Evolutionary conservation across 345 rosid species (phyloP).

Genomic region (Sisymbrium irio): DNA sequence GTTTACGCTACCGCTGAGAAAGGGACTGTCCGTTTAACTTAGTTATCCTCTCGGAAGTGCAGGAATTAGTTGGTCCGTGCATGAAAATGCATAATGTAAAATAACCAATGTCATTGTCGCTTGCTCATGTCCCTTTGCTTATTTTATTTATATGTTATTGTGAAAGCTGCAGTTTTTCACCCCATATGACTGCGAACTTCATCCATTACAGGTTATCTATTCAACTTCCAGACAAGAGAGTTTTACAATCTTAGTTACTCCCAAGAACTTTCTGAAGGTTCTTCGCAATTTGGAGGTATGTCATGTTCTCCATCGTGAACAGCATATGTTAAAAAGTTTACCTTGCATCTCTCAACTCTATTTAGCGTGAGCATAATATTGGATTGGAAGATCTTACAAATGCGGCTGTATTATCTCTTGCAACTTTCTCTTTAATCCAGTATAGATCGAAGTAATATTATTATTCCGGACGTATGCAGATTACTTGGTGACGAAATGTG

Average conservation of each 20-base stretch:
- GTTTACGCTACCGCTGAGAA: background rate
- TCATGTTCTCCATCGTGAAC: slow-evolving; percentile 2
- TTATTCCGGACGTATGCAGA: slow-evolving; percentile 48
- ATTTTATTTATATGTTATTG: slow-evolving; percentile 5
- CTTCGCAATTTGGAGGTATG: slow-evolving; percentile 90
- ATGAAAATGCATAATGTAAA: slow-evolving; percentile 9
- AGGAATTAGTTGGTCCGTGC: slow-evolving; percentile 6
- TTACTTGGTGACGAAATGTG: slow-evolving; percentile 95
- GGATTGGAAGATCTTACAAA: slow-evolving; percentile 2
- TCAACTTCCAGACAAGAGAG: slow-evolving; percentile 85
- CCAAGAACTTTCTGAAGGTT: slow-evolving; percentile 74
- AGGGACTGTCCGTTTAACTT: background rate
- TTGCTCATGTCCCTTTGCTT: background rate
- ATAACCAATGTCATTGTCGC: background rate
- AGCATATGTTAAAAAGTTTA: background rate
- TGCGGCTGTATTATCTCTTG: slow-evolving; percentile 8
- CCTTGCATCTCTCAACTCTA: background rate
- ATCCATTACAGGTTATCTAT: slow-evolving; percentile 65
- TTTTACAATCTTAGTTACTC: slow-evolving; percentile 90
- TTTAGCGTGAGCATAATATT: background rate
- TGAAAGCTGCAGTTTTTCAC: slow-evolving; percentile 10
- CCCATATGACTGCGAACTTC: slow-evolving; percentile 16
- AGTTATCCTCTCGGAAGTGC: slow-evolving; percentile 2
- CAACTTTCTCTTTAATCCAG: background rate
- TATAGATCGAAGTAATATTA: background rate